These are phyloP conservation scores for Salix koriyanagi DNA, from an alignment of 345 rosid genomes.

Conservation along the genomic window DNA sequence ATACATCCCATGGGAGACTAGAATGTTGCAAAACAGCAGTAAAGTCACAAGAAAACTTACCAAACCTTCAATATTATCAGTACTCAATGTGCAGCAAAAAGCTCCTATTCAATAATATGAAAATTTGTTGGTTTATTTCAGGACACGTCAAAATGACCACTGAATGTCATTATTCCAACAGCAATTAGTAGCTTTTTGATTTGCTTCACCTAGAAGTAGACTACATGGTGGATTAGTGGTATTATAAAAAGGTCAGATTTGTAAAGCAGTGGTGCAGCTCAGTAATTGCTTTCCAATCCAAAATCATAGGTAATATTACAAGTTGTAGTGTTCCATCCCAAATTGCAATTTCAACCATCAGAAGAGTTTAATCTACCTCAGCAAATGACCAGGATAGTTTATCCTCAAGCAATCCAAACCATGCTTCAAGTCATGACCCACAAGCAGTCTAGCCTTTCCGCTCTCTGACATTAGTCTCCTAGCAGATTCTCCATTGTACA, in stretches of 20 bases:
- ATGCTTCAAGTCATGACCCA: conserved; percentile 61
- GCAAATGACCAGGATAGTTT: conserved; percentile 51
- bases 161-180: neutral
- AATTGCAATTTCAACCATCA: neutral
- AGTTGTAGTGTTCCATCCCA: neutral
- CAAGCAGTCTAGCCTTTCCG: conserved; percentile 58
- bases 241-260: no score
- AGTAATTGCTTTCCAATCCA: no score
- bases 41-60: neutral
- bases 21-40: neutral
- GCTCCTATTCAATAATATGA: neutral
- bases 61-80: neutral
- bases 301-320: no score
- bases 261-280: no score
- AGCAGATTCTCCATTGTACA: conserved; percentile 47
- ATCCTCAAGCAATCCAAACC: conserved; percentile 63
- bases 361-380: conserved; percentile 40
- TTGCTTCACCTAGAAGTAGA: neutral
- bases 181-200: neutral
- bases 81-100: neutral
- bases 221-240: neutral
- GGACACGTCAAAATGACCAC: neutral
- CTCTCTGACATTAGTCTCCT: conserved; percentile 32
- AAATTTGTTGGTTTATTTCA: neutral
- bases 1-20: neutral